A percentile compares a stretch with the other conserved stretches of the same genome.
These are phyloP conservation scores for Epichloe scottii DNA, from an alignment of 2,329 filamentous ascomycete species.

Conservation along the genomic window DNA sequence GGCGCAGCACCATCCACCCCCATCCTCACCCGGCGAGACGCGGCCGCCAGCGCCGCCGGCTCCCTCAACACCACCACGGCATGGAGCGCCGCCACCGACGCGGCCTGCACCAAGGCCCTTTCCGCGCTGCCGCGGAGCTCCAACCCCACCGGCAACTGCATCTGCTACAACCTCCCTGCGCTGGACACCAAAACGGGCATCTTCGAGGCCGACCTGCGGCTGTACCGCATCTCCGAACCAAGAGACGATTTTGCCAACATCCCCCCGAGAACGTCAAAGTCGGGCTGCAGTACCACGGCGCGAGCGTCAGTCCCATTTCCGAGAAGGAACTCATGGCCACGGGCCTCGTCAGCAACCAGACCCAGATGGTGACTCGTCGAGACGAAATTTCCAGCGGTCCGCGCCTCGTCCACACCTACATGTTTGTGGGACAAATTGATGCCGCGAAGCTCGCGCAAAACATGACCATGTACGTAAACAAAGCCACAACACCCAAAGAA, in stretches of 20 bases:
- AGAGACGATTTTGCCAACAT: conserved; percentile 41
- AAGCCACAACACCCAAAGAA: not conserved
- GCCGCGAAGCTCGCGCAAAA: conserved; percentile 36
- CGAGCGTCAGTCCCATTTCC: conserved; percentile 22
- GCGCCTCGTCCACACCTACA: conserved; percentile 46
- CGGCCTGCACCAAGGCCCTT: conserved; percentile 48
- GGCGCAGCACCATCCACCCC: not conserved
- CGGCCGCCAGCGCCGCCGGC: conserved; percentile 14
- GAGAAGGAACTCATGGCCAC: conserved; percentile 14
- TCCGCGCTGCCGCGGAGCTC: conserved; percentile 41
- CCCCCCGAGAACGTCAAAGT: conserved; percentile 40
- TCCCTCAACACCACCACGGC: conserved; percentile 39
- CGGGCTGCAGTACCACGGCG: conserved; percentile 40
- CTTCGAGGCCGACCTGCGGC: conserved; percentile 65
- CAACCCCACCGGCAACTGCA: conserved; percentile 65
- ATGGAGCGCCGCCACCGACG: conserved; percentile 43
- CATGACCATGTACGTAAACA: conserved; percentile 47
- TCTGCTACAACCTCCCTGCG: conserved; percentile 71
- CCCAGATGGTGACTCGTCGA: conserved; percentile 5
- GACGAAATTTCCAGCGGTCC: conserved; percentile 16
- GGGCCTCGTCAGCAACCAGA: conserved; percentile 12
- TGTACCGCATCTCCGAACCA: conserved; percentile 57
- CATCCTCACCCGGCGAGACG: not conserved
- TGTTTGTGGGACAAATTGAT: conserved; percentile 59
- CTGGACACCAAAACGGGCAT: conserved; percentile 54